Evolutionary conservation across 2,329 filamentous ascomycete species (phyloP), one percentile per base, ranked within the genome.

Genomic region (Aspergillus latus): DNA sequence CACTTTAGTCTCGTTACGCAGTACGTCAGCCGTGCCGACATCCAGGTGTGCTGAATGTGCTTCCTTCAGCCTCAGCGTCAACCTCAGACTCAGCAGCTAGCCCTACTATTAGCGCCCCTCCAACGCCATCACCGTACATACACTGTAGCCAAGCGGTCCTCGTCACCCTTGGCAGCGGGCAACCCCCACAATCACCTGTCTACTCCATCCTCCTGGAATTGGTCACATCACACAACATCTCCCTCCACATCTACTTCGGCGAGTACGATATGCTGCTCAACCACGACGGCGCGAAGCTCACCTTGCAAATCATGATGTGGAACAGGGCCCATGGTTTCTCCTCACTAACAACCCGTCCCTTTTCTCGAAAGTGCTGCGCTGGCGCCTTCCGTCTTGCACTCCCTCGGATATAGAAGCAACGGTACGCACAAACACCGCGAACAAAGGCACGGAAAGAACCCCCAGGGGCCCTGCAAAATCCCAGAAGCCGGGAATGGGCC

Each of bases 241-340:
- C 67, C 10, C 21, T 21, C 21, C 71, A 75, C 54, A 54, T 76
- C 39, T 76, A 72, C 53, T 66, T 67, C 9, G 73, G 73, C n/a
- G 65, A 73, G 50, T 60, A 68, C 58, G 73, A 76, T 60, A 66
- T 75, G 65, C 52, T 74, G 32, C 61, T 75, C 57, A 75, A 74
- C 51, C 71, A 75, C 57, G 44, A 72, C 49, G 74, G 72, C 3
- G 66, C 66, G 8, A 68, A 75, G 45, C 54, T 75, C 4, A 64
- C 62, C 4, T 60, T 76, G 34, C 72, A 76, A 56, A 76, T 75
- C 51, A 74, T 76, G 72, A 75, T 73, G 10, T 76, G 73, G 72
- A 59, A 63, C 32, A 72, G 73, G 4, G 58, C 56, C 4, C 72
- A 73, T 49, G 74, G 1, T 73, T 75, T 46, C 60, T 21, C 66